These are phyloP conservation scores for Cryphonectria radicalis DNA, from an alignment of 2,329 filamentous ascomycete genomes.

Conservation along the genomic window DNA sequence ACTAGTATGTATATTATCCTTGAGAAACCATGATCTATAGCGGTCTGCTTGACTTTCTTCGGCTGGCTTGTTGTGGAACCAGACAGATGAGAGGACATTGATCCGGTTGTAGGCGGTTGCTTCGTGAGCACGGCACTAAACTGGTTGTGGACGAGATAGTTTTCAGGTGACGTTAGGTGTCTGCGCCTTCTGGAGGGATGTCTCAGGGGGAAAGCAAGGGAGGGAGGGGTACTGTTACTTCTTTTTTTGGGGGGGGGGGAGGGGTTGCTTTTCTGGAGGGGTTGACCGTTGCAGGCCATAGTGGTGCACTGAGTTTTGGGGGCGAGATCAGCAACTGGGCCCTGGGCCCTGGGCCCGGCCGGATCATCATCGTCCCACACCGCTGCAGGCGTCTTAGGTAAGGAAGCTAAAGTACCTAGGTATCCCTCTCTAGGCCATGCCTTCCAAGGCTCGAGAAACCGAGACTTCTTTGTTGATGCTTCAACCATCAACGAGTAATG, in stretches of 20 bases:
- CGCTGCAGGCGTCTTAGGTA: slow-evolving; percentile 2
- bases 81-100: too few species aligned
- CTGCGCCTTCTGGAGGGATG: background rate
- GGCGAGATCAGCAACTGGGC: background rate
- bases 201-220: background rate
- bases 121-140: background rate
- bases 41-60: background rate
- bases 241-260: too few species aligned
- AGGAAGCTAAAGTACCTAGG: background rate
- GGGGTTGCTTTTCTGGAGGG: too few species aligned
- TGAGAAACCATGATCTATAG: background rate
- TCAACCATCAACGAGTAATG: background rate
- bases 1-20: background rate
- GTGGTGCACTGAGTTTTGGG: background rate
- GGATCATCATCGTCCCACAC: background rate
- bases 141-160: background rate
- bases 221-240: background rate
- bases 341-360: background rate
- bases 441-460: background rate
- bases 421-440: background rate
- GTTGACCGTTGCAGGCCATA: too few species aligned
- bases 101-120: background rate
- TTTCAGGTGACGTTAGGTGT: background rate
- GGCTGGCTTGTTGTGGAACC: too few species aligned
- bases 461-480: background rate